Evolutionary conservation across 176 grass and related monocot genomes (phyloP).

Genomic region (Phyllostachys edulis): DNA sequence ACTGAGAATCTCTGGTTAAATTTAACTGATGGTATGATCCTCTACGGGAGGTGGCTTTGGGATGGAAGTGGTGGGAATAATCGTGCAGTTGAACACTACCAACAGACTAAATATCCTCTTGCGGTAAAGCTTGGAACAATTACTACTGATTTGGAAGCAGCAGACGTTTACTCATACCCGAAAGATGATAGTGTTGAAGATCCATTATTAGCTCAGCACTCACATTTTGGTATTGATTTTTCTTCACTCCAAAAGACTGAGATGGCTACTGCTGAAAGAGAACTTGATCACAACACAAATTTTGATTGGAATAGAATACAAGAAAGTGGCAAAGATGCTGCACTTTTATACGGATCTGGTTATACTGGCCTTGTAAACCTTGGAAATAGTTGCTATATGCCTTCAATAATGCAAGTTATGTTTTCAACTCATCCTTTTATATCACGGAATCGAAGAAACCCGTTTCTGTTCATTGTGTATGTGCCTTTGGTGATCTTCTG

Average conservation of each 20-base stretch:
- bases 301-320: conserved; percentile 99
- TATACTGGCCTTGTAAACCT: conserved; percentile 94
- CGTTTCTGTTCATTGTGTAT: too few species aligned
- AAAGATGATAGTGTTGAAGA: conserved; percentile 96
- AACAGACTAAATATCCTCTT: conserved; percentile 88
- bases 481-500: too few species aligned
- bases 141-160: conserved; percentile 75
- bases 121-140: conserved; percentile 94
- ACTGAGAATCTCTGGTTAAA: conserved; percentile 98
- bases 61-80: conserved; percentile 96
- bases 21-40: conserved; percentile 88
- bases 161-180: conserved; percentile 98
- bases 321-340: conserved; percentile 82
- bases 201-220: conserved; percentile 91
- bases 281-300: conserved; percentile 95
- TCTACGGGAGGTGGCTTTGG: conserved; percentile 84
- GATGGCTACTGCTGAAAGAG: conserved; percentile 99
- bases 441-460: too few species aligned
- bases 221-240: conserved; percentile 96
- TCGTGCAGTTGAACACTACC: conserved; percentile 87
- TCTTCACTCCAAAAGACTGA: conserved; percentile 99
- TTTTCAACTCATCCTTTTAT: conserved; percentile 79
- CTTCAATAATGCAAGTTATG: conserved; percentile 96
- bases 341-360: conserved; percentile 85
- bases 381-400: conserved; percentile 99